Evolutionary conservation across 164 flowering plant genomes (phyloP).

Genomic region (Chimonanthus praecox): DNA sequence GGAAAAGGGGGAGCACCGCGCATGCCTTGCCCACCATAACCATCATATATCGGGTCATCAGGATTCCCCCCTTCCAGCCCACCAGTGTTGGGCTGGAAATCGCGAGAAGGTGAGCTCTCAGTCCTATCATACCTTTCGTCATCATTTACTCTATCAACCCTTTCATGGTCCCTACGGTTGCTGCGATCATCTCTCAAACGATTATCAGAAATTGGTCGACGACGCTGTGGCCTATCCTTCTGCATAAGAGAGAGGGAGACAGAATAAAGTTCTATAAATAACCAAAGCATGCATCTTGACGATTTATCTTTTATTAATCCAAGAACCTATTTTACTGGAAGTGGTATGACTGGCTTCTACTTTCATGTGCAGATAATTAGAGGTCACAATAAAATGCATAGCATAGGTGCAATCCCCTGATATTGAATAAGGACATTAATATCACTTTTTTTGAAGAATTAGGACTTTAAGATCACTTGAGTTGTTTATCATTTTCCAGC

Average conservation of each 20-base stretch:
- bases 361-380: no score
- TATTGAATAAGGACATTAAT: no score
- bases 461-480: no score
- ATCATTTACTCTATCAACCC: constrained; percentile 40
- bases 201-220: constrained; percentile 49
- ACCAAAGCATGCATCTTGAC: no score
- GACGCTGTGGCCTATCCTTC: constrained; percentile 68
- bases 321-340: no score
- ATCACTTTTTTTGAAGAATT: no score
- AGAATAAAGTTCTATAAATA: background rate
- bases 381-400: no score
- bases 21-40: constrained; percentile 74
- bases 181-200: constrained; percentile 79
- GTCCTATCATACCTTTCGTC: constrained; percentile 65
- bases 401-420: no score
- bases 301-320: no score
- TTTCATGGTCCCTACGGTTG: constrained; percentile 51
- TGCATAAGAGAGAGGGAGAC: constrained; percentile 19
- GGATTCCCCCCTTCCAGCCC: constrained; percentile 56
- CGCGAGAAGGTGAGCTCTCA: constrained; percentile 62
- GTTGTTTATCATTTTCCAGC: no score
- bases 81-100: constrained; percentile 43
- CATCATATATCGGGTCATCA: constrained; percentile 72
- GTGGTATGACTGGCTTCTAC: no score
- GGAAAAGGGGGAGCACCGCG: constrained; percentile 60